Base-by-base conservation (phyloP, 257 asterid species). In the Penstemon eatonii region DNA sequence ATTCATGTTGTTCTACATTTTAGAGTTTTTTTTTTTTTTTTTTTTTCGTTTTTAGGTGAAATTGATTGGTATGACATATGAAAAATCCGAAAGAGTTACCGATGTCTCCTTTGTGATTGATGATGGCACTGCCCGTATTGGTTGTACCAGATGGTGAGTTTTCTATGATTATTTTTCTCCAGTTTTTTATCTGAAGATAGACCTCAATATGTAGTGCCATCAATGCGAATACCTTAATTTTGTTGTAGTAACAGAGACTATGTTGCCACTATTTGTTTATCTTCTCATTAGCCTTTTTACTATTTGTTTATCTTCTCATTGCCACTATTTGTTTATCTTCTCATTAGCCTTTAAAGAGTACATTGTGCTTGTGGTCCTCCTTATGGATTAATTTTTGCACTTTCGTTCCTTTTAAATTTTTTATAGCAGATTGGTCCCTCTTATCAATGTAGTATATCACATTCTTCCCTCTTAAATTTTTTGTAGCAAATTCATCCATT, bases 71-170 rank as follows among this genome's bases (percentile, higher is more conserved):
- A 81, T 90, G 92, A 80, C 79, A 38, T 86, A 55, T 50, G 73
- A 90, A 18, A 91, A 81, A 75, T 64, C 87, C 4, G 84, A 65
- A 36, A 84, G 85, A 81, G 81, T 72, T 7, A 86, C 95, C 4
- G 93, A 87, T 79, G 88, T 76, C 36, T 71, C 87, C 1, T 94
- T 94, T 50, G 76, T 70, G 51, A 71, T 94, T 38, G 97, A 94
- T 78, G 99, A 94, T 79, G 97, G 95, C 60, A 89, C 99, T 0
- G 97, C 95, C 19, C 95, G 97, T 6, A 80, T 91, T 66, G 81
- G 75, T 19, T 90, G 99, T 76, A 81, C 65, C 37, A 83, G 82
- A 88, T 93, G 99, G 99, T 88, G 54, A 67, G 60, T n/a, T 66
- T 67, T 73, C 68, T 53, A 42, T 11, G 41, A 5, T 44, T 11